Evolutionary conservation across 768 basidiomycete genomes (phyloP).

Genomic region (Neoboletus brunneissimus): DNA sequence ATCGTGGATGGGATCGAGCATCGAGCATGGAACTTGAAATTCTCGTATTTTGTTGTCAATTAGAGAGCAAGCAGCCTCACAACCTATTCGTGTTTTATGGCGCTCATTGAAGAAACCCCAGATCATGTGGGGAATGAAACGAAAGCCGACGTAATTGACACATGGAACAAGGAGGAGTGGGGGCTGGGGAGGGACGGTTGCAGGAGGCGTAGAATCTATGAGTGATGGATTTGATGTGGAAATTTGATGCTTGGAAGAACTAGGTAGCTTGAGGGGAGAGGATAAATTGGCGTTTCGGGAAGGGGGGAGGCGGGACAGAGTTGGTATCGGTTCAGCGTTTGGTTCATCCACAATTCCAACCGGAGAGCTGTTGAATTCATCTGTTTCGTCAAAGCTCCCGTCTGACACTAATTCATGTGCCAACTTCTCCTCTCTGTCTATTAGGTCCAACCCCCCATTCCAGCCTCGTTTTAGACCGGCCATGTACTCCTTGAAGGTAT

Average conservation of each 20-base stretch:
- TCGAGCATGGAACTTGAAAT: conserved; percentile 39
- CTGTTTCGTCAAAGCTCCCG: conserved; percentile 72
- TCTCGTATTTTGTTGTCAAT: conserved; percentile 63
- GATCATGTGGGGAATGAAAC: conserved; percentile 84
- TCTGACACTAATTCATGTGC: conserved; percentile 66
- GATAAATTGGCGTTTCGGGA: conserved; percentile 32
- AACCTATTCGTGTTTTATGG: conserved; percentile 72
- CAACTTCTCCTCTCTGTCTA: conserved; percentile 72
- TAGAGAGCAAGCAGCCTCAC: conserved; percentile 76
- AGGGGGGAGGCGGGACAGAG: conserved; percentile 35
- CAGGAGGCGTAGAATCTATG: conserved; percentile 47
- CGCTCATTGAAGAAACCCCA: conserved; percentile 92
- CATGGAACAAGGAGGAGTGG: conserved; percentile 78
- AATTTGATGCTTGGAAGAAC: conserved; percentile 18
- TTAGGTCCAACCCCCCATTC: conserved; percentile 64
- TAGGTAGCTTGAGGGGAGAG: conserved; percentile 33
- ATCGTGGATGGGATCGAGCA: conserved; percentile 17
- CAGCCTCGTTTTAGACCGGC: conserved; percentile 82
- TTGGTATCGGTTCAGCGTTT: conserved; percentile 43
- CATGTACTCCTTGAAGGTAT: conserved; percentile 94
- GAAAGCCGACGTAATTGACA: conserved; percentile 74
- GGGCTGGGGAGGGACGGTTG: conserved; percentile 66
- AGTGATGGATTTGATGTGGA: conserved; percentile 22
- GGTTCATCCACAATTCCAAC: conserved; percentile 25
- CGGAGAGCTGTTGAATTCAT: conserved; percentile 29